A percentile compares a stretch with the other conserved stretches of the same genome.
Evolutionary conservation across 2,329 filamentous ascomycete genomes (phyloP).

Genomic region (Colletotrichum gigasporum): DNA sequence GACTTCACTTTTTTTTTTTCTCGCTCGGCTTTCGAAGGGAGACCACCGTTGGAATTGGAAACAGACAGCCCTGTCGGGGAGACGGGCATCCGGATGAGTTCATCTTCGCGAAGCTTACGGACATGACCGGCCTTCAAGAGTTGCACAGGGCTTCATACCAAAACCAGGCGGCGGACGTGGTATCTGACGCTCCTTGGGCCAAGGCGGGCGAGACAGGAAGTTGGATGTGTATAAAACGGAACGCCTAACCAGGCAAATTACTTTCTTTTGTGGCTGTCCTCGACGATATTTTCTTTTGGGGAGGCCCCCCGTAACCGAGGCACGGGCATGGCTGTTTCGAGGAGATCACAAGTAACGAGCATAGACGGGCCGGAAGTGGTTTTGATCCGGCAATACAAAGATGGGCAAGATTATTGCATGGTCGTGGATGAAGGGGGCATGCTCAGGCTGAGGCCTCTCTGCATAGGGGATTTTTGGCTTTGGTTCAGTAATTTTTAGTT

Average conservation of each 20-base stretch:
- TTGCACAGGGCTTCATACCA: not conserved
- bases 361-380: conserved; percentile 32
- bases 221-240: conserved; percentile 31
- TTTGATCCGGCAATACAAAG: conserved; percentile 32
- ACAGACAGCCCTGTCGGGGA: not conserved
- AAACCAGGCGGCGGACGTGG: not conserved
- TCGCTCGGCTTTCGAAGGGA: not conserved
- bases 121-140: not conserved
- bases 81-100: conserved; percentile 1
- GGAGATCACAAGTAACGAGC: conserved; percentile 30
- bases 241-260: conserved; percentile 5
- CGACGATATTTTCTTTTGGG: conserved; percentile 18
- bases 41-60: conserved; percentile 20
- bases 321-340: conserved; percentile 9
- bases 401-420: conserved; percentile 30
- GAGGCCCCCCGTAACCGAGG: not conserved
- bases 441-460: conserved; percentile 14
- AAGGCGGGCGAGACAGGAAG: conserved; percentile 14
- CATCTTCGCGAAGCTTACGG: not conserved
- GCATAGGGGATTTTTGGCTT: conserved; percentile 24
- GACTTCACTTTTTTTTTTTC: not conserved
- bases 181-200: conserved; percentile 13
- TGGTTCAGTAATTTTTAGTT: conserved; percentile 31
- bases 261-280: conserved; percentile 31
- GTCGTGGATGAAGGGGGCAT: conserved; percentile 17